Evolutionary conservation across 2,329 filamentous ascomycete genomes (phyloP).

Genomic region (Ramularia collo-cygni): DNA sequence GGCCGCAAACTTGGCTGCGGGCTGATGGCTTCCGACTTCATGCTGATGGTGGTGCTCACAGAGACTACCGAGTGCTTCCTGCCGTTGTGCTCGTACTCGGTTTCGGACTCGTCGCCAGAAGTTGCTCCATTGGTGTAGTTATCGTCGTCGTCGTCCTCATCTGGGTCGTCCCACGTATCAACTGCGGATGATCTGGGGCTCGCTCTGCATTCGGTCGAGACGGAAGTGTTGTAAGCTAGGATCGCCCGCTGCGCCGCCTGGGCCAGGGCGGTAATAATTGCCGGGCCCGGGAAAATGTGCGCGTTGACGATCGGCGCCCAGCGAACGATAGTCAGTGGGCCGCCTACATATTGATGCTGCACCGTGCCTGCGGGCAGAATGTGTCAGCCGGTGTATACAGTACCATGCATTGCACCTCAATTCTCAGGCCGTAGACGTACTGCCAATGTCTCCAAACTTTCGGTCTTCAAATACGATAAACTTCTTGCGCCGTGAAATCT

Average conservation of each 20-base stretch:
- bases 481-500: conserved; percentile 42
- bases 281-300: conserved; percentile 47
- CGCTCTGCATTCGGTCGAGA: conserved; percentile 45
- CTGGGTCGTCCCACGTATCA: conserved; percentile 40
- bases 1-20: conserved; percentile 35
- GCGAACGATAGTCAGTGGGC: conserved; percentile 44
- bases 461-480: conserved; percentile 51
- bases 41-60: conserved; percentile 68
- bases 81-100: conserved; percentile 38
- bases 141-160: conserved; percentile 25
- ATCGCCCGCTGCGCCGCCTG: conserved; percentile 43
- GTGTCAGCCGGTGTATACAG: neutral
- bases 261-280: conserved; percentile 45
- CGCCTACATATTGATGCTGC: conserved; percentile 48
- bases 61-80: conserved; percentile 76
- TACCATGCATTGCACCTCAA: neutral
- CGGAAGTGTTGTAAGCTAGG: conserved; percentile 43
- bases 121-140: conserved; percentile 12
- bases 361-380: conserved; percentile 40
- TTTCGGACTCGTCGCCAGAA: conserved; percentile 34
- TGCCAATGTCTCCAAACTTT: conserved; percentile 51
- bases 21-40: conserved; percentile 62
- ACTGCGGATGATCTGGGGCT: conserved; percentile 34
- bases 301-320: conserved; percentile 50
- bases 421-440: conserved; percentile 30